Evolutionary conservation across 1,139 yeast genomes (phyloP), one percentile per base, ranked within the genome.

Genomic region (Debaryomyces udenii): DNA sequence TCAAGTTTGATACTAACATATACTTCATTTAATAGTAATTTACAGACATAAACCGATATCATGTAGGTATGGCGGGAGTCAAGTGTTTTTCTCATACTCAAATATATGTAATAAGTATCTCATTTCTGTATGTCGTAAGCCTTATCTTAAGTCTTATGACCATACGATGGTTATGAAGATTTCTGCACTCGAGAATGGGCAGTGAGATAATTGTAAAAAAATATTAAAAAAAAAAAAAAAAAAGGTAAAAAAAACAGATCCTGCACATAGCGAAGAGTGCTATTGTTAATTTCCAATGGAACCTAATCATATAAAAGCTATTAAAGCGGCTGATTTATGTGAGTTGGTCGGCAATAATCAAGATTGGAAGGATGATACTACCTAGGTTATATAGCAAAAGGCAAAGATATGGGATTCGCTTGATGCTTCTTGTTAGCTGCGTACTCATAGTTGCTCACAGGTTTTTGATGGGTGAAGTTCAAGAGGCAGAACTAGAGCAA

Each of bases 401-500:
- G 40, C 22, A 58, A 14, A 60, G 48, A 38, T 33, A 53, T 31
- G 40, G 47, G 11, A 31, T 60, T 14, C 58, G 61, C 4, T 28
- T 57, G 6, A 11, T 53, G 20, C 33, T 56, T 17, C 29, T 56
- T 2, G 9, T 49, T 2, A 29, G 51, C 9, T 53, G 59, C 38
- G 28, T 52, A 2, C 39, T 50, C 23, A 45, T 45, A 28, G 48
- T 55, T 11, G 43, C 51, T 49, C n/a, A 47, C 47, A 28, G 31
- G 13, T 33, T 31, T 16, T 40, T 43, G 20, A 31, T 34, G 3
- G 40, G 38, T 3, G 51, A 57, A 13, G 48, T 63, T 10, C 50
- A 57, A 35, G 70, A 66, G 43, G 38, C 34, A 14, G 38, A 39
- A 22, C 46, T 66, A 13, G 68, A 65, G 30, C 37, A 43, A 17